Base-by-base conservation (phyloP, 805 yeast genomes). In the Saccharomycodes ludwigii region DNA sequence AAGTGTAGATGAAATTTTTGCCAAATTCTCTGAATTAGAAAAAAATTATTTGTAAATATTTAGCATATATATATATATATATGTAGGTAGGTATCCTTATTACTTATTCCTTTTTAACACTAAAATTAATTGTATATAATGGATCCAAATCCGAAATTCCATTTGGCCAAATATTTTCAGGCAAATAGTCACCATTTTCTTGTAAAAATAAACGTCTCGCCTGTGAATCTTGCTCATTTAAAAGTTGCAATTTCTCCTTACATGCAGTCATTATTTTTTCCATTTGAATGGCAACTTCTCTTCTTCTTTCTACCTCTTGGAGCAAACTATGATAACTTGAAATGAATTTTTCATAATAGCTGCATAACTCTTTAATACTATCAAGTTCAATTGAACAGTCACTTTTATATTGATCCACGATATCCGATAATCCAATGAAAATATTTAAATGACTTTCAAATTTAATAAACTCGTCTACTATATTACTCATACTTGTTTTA, bases 11-110 rank as follows among this genome's bases (percentile, higher is more conserved):
- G 77, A 75, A 36, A 66, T 75, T 2, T 62, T 66, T 36, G 41
- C 56, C 4, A 57, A 56, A 47, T 83, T 85, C 48, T 55, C 61
- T n/a, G 47, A 57, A 0, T 50, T 76, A 35, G 86, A 79, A 48
- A 62, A 60, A 33, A 40, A 46, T 8, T 66, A 61, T 45, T 40
- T 68, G 52, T 66, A 47, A 48, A 39, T 54, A 46, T 7, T 13
- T 20, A 14, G 21, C 3, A 10, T 27, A 3, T 33, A 31, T 35
- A 27, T 15, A 30, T 32, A n/a, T n/a, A n/a, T n/a, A n/a, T n/a
- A n/a, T n/a, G 36, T 33, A 7, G 31, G 9, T 3, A 28, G 20
- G 5, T 27, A n/a, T 17, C 10, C 10, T 13, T 5, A 11, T 11
- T 20, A 15, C 16, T 8, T 14, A 6, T 4, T 29, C 31, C 31